Evolutionary conservation across 1,284 basidiomycete genomes (phyloP).

Genomic region (Spongiforma sp.): DNA sequence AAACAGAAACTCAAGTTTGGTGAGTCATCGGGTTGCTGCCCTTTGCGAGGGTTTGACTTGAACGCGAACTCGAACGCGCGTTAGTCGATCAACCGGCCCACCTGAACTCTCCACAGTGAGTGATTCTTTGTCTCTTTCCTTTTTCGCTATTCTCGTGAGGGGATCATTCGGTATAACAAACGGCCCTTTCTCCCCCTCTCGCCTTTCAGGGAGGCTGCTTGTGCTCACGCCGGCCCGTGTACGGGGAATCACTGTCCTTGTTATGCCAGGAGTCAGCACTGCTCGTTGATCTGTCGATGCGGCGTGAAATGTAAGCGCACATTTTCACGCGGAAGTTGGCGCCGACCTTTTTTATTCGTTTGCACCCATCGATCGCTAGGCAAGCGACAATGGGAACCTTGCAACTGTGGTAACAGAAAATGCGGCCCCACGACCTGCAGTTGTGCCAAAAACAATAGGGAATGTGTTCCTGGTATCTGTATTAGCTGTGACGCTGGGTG

Average conservation of each 20-base stretch:
- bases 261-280: conserved; percentile 35
- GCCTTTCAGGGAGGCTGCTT: conserved; percentile 40
- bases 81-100: not conserved
- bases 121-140: not conserved
- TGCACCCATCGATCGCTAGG: conserved; percentile 14
- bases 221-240: conserved; percentile 48
- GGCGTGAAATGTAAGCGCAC: conserved; percentile 39
- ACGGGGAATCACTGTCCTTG: conserved; percentile 39
- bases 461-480: conserved; percentile 37
- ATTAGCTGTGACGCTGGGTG: conserved; percentile 32
- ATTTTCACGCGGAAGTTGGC: too few relatives aligned
- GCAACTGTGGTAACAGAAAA: conserved; percentile 24
- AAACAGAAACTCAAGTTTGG: conserved; percentile 18
- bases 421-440: conserved; percentile 20
- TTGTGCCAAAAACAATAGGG: conserved; percentile 21
- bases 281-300: conserved; percentile 47
- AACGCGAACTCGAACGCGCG: not conserved
- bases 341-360: not conserved
- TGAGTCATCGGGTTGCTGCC: conserved; percentile 4
- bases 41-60: not conserved
- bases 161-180: too few relatives aligned
- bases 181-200: too few relatives aligned
- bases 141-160: too few relatives aligned
- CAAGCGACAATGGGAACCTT: conserved; percentile 32
- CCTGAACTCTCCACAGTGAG: conserved; percentile 15